Evolutionary conservation across 2,329 filamentous ascomycete species (phyloP).

Genomic region (Ambrosiella xylebori): DNA sequence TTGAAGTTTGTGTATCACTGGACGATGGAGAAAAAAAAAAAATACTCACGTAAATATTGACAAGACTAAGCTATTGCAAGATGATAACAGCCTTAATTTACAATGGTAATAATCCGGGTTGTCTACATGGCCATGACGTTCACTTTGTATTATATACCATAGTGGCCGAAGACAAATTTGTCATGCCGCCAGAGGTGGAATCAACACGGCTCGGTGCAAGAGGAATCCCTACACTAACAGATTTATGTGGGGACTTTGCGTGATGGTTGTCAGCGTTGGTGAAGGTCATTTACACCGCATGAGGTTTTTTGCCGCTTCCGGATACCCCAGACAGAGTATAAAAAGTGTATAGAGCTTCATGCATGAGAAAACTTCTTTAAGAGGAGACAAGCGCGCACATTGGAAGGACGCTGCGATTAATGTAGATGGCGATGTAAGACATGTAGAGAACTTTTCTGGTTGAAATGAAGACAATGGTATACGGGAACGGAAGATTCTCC

Average conservation of each 20-base stretch:
- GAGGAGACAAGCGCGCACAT: neutral
- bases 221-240: neutral
- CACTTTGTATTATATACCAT: neutral
- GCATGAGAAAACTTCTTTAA: neutral
- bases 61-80: neutral
- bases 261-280: neutral
- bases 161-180: neutral
- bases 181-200: neutral
- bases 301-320: neutral
- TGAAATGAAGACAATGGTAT: too few relatives aligned
- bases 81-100: neutral
- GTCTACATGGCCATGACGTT: neutral
- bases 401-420: neutral
- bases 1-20: neutral
- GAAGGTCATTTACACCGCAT: neutral
- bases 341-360: neutral
- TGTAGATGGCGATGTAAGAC: neutral
- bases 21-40: neutral
- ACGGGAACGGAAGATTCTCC: too few relatives aligned
- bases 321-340: neutral
- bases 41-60: too few relatives aligned
- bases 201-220: neutral
- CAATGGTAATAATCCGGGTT: neutral
- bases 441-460: neutral
- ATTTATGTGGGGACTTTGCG: too few relatives aligned